These are phyloP conservation scores for Suhomyces faveliae DNA, from an alignment of 805 yeast genomes.

Conservation along the genomic window DNA sequence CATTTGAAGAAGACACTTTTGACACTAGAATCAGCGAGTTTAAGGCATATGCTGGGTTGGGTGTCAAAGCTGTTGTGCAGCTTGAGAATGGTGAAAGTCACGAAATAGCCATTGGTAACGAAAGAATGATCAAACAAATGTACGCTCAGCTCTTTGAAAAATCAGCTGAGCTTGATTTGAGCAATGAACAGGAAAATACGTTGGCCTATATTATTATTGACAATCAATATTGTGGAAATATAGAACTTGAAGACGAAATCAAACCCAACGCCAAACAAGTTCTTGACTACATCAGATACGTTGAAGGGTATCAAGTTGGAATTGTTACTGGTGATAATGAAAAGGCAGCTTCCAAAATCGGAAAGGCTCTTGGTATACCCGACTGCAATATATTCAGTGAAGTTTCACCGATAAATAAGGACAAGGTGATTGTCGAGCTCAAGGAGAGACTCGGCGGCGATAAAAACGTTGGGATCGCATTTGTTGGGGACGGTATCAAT, in stretches of 20 bases:
- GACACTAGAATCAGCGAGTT: conserved; percentile 31
- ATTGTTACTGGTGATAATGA: conserved; percentile 88
- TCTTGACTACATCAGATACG: conserved; percentile 49
- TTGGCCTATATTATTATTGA: conserved; percentile 59
- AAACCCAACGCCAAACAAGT: conserved; percentile 65
- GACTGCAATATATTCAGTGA: conserved; percentile 66
- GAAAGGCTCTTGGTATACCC: conserved; percentile 65
- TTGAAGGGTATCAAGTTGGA: conserved; percentile 60
- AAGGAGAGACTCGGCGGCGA: conserved; percentile 44
- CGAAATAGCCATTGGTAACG: conserved; percentile 53
- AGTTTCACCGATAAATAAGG: conserved; percentile 75
- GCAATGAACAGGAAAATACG: conserved; percentile 36
- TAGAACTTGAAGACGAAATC: conserved; percentile 66
- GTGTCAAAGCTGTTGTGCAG: conserved; percentile 42
- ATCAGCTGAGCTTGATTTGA: conserved; percentile 11
- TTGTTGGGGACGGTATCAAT: conserved; percentile 97
- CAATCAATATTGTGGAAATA: conserved; percentile 56
- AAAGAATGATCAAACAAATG: conserved; percentile 34
- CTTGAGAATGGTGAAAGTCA: conserved; percentile 22
- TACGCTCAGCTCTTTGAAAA: conserved; percentile 16
- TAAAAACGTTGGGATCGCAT: conserved; percentile 54
- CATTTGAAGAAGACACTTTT: conserved; percentile 34
- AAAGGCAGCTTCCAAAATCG: conserved; percentile 62
- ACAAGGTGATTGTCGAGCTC: conserved; percentile 58
- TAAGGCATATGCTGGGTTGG: conserved; percentile 43